Percentiles rank a stretch among this genome's conserved stretches.
These are phyloP conservation scores for Epichloe bromicola DNA, from an alignment of 2,329 filamentous ascomycete species.

Conservation along the genomic window DNA sequence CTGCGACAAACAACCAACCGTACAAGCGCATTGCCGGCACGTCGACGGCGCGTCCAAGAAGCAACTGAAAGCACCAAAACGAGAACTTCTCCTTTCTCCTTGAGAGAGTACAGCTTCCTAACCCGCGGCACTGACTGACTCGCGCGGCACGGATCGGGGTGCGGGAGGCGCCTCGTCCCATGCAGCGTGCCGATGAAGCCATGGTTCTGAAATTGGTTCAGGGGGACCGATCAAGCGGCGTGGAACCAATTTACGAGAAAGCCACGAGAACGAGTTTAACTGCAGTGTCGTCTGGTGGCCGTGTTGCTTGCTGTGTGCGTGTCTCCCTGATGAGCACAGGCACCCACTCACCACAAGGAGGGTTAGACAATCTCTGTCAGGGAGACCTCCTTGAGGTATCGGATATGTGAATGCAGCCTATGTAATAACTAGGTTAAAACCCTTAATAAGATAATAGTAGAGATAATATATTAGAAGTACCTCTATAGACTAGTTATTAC, in stretches of 20 bases:
- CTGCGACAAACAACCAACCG: neutral
- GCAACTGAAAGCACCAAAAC: neutral
- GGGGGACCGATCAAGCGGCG: slow-evolving; percentile 1
- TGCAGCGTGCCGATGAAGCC: slow-evolving; percentile 1
- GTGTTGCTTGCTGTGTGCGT: neutral
- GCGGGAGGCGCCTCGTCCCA: slow-evolving; percentile 5
- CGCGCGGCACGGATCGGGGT: slow-evolving; percentile 6
- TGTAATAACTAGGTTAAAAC: too few relatives aligned
- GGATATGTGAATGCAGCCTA: too few relatives aligned
- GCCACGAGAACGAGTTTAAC: neutral
- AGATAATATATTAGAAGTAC: too few relatives aligned
- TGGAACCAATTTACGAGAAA: neutral
- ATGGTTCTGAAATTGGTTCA: slow-evolving; percentile 4
- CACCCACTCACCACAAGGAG: neutral
- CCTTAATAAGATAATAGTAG: too few relatives aligned
- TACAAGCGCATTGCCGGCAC: neutral
- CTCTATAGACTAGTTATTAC: too few relatives aligned
- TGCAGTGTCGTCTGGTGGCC: too few relatives aligned
- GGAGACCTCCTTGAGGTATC: too few relatives aligned
- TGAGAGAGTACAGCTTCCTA: neutral
- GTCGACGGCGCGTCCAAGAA: neutral
- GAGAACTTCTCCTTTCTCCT: neutral
- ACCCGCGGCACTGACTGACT: slow-evolving; percentile 1
- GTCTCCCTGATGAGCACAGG: neutral
- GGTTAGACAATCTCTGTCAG: neutral